Conservation (phyloP, 331 rosid genomes). For the Pyrus hybrid region DNA sequence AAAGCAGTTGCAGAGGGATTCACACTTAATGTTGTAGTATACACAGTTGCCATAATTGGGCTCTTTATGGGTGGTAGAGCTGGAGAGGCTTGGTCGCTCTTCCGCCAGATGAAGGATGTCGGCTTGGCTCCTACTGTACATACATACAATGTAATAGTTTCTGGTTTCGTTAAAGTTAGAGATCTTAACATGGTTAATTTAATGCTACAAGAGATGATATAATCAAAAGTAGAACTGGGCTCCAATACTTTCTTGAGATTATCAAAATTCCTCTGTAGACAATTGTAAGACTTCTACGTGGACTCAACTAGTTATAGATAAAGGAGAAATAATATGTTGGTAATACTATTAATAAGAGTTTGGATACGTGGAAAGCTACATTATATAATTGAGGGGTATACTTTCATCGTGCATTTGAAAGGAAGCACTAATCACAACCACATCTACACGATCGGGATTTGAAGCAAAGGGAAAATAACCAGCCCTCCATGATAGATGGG, state of each 20-base stretch:
- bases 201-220: conserved; percentile 57
- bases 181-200: conserved; percentile 25
- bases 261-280: conserved; percentile 22
- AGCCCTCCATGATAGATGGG: no score
- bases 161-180: conserved; percentile 30
- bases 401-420: no score
- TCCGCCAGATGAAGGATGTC: conserved; percentile 43
- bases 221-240: conserved; percentile 33
- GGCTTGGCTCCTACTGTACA: conserved; percentile 42
- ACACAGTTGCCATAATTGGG: conserved; percentile 40
- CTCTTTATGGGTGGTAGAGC: conserved; percentile 44
- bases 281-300: no score
- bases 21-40: conserved; percentile 43
- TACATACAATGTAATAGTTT: conserved; percentile 43
- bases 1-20: conserved; percentile 22
- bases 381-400: no score
- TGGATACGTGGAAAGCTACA: no score
- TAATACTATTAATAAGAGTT: no score
- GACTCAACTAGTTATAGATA: no score
- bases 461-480: no score
- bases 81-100: conserved; percentile 43
- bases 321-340: no score
- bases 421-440: no score
- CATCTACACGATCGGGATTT: no score
- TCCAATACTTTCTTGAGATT: conserved; percentile 31